Base-by-base conservation (phyloP, 2,329 filamentous ascomycete genomes). In the Penicillium glabrum region DNA sequence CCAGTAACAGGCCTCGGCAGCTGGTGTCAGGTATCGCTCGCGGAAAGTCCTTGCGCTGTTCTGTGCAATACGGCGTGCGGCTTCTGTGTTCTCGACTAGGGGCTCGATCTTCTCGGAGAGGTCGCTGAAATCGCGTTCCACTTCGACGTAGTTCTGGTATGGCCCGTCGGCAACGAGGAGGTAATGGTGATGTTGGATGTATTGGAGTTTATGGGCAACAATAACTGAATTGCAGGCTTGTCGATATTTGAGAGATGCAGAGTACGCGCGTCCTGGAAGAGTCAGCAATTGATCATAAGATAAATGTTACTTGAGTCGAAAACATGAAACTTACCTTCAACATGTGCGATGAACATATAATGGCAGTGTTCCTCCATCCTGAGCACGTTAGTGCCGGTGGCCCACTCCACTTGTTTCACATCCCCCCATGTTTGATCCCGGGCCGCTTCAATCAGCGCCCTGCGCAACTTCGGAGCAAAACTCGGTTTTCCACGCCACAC, bases 51-150 rank as follows among this genome's bases (percentile, higher is more conserved):
- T 69, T 16, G 77, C 72, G 47, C 69, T 77, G 56, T 82, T 81
- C 16, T 74, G 67, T 24, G 80, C 80, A 46, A 84, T 82, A 24
- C 61, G 65, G 56, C 75, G 65, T 1, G 80, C 79, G 10, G 70
- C 65, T 3, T 70, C 62, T 5, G 71, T 71, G 54, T 81, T 62
- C 8, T 58, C 58, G 24, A 77, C 63, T 5, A 81, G 64, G 5
- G 69, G 67, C 4, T 77, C 57, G 53, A 79, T 73, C 39, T 71
- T 75, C 8, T 69, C 61, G 3, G 68, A 60, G 57, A 85, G 76
- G 61, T 88, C 84, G 61, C 82, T 82, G 69, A 86, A 88, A 67
- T 82, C 77, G 14, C 75, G 70, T 52, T 77, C 69, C 4, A 82
- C 79, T 56, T 77, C 72, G 31, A 82, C 73, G 45, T 73, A 80